Conservation (phyloP, 208 protist species). For the Trypanosoma melophagium region DNA sequence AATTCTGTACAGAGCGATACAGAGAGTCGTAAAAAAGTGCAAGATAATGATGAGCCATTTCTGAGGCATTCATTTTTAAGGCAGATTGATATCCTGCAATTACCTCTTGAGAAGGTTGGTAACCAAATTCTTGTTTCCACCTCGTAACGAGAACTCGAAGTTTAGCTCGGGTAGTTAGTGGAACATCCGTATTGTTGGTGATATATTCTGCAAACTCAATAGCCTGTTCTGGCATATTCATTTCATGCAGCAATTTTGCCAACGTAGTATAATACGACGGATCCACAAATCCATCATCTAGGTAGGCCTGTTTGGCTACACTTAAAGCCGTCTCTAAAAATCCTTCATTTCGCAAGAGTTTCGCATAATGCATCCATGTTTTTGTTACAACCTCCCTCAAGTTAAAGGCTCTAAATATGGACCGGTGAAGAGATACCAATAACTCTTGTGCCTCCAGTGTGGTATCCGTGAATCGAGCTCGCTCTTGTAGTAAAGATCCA, state of each 20-base stretch:
- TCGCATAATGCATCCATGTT: slow-evolving; percentile 82
- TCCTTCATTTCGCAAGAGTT: slow-evolving; percentile 73
- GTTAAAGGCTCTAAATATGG: slow-evolving; percentile 65
- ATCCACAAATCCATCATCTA: slow-evolving; percentile 22
- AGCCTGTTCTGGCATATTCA: slow-evolving; percentile 70
- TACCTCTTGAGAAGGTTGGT: slow-evolving; percentile 77
- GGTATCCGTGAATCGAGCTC: slow-evolving; percentile 46
- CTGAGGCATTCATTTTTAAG: slow-evolving; percentile 65
- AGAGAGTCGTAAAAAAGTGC: slow-evolving; percentile 94
- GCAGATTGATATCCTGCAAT: slow-evolving; percentile 76
- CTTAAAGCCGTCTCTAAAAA: slow-evolving; percentile 75
- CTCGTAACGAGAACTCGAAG: slow-evolving; percentile 73
- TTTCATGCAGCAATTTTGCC: slow-evolving; percentile 87
- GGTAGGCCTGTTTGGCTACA: slow-evolving; percentile 64
- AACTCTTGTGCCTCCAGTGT: slow-evolving; percentile 77
- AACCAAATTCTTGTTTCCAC: slow-evolving; percentile 76
- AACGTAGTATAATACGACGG: slow-evolving; percentile 71
- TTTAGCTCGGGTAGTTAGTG: slow-evolving; percentile 46
- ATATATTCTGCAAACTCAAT: slow-evolving; percentile 75
- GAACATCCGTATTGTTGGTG: slow-evolving; percentile 29
- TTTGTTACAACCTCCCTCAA: slow-evolving; percentile 56
- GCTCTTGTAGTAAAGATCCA: slow-evolving; percentile 32
- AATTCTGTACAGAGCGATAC: slow-evolving; percentile 32
- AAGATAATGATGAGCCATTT: slow-evolving; percentile 90
- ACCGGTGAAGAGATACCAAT: slow-evolving; percentile 78